Conservation (phyloP, 257 asterid genomes). For the Jasminum sambac region DNA sequence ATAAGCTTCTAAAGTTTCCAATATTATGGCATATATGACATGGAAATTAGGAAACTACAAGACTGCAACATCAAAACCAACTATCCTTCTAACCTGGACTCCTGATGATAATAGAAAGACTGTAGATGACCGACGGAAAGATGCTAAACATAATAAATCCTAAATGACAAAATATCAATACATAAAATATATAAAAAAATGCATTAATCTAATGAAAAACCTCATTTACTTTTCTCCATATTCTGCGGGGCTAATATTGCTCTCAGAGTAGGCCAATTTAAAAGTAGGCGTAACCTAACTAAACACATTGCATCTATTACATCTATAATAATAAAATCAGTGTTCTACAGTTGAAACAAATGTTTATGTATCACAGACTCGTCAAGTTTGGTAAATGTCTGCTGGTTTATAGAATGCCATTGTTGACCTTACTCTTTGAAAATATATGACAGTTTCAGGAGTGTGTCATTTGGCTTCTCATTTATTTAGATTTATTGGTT, state of each 20-base stretch:
- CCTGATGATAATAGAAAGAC: background rate
- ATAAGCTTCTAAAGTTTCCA: background rate
- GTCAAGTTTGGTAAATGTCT: background rate
- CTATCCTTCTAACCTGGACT: background rate
- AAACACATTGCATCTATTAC: background rate
- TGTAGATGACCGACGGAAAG: background rate
- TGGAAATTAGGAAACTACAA: background rate
- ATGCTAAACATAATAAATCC: background rate
- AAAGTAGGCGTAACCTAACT: background rate
- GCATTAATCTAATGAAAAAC: background rate
- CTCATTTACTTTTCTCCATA: background rate
- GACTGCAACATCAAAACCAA: background rate
- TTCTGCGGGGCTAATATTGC: background rate
- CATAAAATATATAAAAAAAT: background rate
- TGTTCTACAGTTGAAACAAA: background rate
- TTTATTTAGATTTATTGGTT: background rate
- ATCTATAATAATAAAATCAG: background rate
- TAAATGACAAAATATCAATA: background rate
- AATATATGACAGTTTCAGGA: background rate
- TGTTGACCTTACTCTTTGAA: background rate
- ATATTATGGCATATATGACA: background rate
- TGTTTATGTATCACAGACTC: background rate
- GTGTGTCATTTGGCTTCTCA: background rate
- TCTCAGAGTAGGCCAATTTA: background rate
- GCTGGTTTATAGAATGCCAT: background rate